phyloP scores from a whole-genome alignment of 495 filamentous ascomycete genomes.

The Penicillium bovifimosum region DNA sequence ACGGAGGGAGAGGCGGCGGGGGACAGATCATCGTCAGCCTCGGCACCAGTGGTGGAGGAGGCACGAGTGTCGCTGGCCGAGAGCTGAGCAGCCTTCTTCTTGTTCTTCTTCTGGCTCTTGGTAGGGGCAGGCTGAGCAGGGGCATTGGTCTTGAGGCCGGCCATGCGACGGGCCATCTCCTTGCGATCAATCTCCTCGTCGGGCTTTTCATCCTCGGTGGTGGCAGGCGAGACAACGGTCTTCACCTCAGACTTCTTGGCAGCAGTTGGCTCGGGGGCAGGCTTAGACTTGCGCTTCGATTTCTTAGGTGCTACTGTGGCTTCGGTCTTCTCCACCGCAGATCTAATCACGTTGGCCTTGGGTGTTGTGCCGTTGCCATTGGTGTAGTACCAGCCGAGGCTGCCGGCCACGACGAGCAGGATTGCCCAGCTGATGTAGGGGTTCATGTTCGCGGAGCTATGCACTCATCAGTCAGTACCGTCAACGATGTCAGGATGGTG shows the following conservation, averaged over 20 bases:
- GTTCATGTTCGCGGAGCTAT: slow-evolving; percentile 37
- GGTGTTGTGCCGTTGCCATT: slow-evolving; percentile 34
- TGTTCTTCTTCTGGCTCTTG: slow-evolving; percentile 56
- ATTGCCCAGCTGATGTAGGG: slow-evolving; percentile 53
- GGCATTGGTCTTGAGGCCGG: slow-evolving; percentile 57
- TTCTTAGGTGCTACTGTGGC: slow-evolving; percentile 33
- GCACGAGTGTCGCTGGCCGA: slow-evolving; percentile 34
- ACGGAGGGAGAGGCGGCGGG: slow-evolving; percentile 53
- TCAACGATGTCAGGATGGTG: background rate
- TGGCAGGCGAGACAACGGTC: slow-evolving; percentile 35
- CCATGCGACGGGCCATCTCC: slow-evolving; percentile 68
- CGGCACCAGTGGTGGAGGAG: slow-evolving; percentile 70
- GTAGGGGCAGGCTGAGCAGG: slow-evolving; percentile 35
- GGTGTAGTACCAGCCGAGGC: slow-evolving; percentile 45
- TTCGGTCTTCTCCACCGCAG: slow-evolving; percentile 35
- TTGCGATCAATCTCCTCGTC: slow-evolving; percentile 59
- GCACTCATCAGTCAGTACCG: slow-evolving; percentile 14
- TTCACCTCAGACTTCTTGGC: slow-evolving; percentile 31
- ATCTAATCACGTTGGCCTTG: slow-evolving; percentile 31
- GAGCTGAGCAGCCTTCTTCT: slow-evolving; percentile 42
- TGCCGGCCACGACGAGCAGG: slow-evolving; percentile 47
- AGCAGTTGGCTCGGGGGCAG: slow-evolving; percentile 26
- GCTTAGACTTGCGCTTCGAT: slow-evolving; percentile 38
- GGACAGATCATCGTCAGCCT: slow-evolving; percentile 79
- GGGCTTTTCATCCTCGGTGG: slow-evolving; percentile 40